These are phyloP conservation scores for Plantago major DNA, from an alignment of 257 asterid genomes.

Conservation along the genomic window DNA sequence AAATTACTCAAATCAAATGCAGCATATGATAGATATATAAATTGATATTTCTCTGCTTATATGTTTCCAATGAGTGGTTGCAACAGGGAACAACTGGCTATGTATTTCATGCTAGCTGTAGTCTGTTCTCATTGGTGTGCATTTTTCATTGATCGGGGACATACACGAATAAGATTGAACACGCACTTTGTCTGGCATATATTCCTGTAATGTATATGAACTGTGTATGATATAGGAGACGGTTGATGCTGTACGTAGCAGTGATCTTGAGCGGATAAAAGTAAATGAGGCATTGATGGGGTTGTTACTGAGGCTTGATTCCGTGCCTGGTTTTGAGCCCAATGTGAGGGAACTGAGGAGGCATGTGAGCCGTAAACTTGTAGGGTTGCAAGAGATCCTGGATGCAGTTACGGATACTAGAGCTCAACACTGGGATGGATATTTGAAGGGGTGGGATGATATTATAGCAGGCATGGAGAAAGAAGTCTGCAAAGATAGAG, in stretches of 20 bases:
- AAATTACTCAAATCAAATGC: too few relatives aligned
- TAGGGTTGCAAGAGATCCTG: constrained; percentile 89
- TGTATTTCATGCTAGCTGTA: too few relatives aligned
- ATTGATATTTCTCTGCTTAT: too few relatives aligned
- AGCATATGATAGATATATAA: too few relatives aligned
- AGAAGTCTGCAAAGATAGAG: constrained; percentile 59
- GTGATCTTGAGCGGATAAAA: constrained; percentile 63
- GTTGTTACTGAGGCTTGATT: constrained; percentile 62
- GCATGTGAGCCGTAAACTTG: constrained; percentile 76
- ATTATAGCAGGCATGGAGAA: constrained; percentile 53
- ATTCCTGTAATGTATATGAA: neutral
- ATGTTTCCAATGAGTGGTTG: too few relatives aligned
- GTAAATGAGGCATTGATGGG: constrained; percentile 81
- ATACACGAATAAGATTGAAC: too few relatives aligned
- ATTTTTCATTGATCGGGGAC: too few relatives aligned
- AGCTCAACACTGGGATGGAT: constrained; percentile 69
- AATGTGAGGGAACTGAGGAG: constrained; percentile 82
- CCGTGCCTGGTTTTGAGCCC: constrained; percentile 89
- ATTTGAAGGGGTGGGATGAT: constrained; percentile 83
- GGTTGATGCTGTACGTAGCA: constrained; percentile 81
- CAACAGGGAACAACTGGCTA: too few relatives aligned
- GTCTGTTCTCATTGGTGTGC: too few relatives aligned
- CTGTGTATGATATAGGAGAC: constrained; percentile 59
- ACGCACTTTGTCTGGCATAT: neutral
- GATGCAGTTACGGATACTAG: constrained; percentile 74